phyloP scores from a whole-genome alignment of 495 filamentous ascomycete genomes.

The Tuber magnatum region DNA sequence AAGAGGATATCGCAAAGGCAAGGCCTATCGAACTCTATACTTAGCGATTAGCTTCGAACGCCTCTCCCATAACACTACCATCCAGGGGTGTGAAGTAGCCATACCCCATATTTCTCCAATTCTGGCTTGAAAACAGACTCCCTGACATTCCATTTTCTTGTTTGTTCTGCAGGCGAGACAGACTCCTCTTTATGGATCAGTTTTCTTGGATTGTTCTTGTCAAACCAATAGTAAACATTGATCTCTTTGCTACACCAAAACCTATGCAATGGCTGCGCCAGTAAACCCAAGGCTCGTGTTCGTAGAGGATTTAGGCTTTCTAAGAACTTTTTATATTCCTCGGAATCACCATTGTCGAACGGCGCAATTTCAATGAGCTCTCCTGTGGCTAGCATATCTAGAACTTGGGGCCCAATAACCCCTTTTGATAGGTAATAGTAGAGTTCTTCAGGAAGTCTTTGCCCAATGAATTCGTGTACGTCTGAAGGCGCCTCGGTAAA shows the following conservation, averaged over 20 bases:
- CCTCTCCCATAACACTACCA: background rate
- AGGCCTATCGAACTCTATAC: conserved; percentile 51
- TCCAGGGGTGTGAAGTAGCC: background rate
- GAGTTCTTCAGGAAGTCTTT: conserved; percentile 82
- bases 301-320: conserved; percentile 63
- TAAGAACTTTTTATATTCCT: conserved; percentile 74
- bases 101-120: conserved; percentile 41
- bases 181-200: conserved; percentile 59
- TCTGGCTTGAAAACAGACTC: conserved; percentile 49
- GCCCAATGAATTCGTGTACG: conserved; percentile 78
- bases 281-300: conserved; percentile 63
- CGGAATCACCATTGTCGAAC: conserved; percentile 69
- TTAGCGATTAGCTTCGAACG: conserved; percentile 5
- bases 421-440: conserved; percentile 85
- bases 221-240: conserved; percentile 75
- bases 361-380: conserved; percentile 69
- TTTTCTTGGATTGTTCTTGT: conserved; percentile 56
- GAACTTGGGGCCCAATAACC: conserved; percentile 66
- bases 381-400: conserved; percentile 71
- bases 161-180: conserved; percentile 53
- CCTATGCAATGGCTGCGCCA: conserved; percentile 69
- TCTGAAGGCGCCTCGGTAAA: conserved; percentile 64
- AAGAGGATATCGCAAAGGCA: conserved; percentile 51
- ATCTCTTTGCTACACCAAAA: conserved; percentile 73
- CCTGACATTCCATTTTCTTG: conserved; percentile 68